A percentile compares a stretch with the other conserved stretches of the same genome.
Evolutionary conservation across 768 basidiomycete genomes (phyloP).

Genomic region (Hortiboletus campestris): DNA sequence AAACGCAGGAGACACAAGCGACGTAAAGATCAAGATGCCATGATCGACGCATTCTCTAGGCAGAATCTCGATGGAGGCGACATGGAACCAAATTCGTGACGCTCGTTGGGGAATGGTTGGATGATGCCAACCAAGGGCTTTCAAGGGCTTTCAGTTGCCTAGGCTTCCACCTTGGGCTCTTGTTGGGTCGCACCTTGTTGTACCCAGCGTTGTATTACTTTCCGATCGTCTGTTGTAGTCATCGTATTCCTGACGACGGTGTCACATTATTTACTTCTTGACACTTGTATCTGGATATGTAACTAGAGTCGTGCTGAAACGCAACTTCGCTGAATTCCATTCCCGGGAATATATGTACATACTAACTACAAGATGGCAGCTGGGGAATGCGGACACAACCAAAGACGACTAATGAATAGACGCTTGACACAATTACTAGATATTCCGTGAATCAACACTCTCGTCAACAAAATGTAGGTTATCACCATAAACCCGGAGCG

Average conservation of each 20-base stretch:
- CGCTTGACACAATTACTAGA: background rate
- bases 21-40: conserved; percentile 79
- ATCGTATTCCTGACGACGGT: conserved; percentile 11
- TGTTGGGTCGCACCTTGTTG: conserved; percentile 5
- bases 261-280: conserved; percentile 3
- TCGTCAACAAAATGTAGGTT: background rate
- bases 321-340: background rate
- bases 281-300: conserved; percentile 2
- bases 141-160: conserved; percentile 13
- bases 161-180: conserved; percentile 1
- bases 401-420: conserved; percentile 8
- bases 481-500: background rate
- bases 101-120: conserved; percentile 3
- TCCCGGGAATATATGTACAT: background rate
- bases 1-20: conserved; percentile 75
- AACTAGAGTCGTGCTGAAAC: conserved; percentile 11
- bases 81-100: conserved; percentile 27
- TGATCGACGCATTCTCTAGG: conserved; percentile 75
- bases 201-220: conserved; percentile 25
- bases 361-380: background rate
- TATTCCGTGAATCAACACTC: background rate
- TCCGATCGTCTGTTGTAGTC: conserved; percentile 19
- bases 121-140: conserved; percentile 8
- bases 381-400: background rate
- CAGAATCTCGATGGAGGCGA: conserved; percentile 38